A percentile compares a stretch with the other conserved stretches of the same genome.
These are phyloP conservation scores for Apiotrichum sp. DNA, from an alignment of 1,284 basidiomycete species.

Conservation along the genomic window DNA sequence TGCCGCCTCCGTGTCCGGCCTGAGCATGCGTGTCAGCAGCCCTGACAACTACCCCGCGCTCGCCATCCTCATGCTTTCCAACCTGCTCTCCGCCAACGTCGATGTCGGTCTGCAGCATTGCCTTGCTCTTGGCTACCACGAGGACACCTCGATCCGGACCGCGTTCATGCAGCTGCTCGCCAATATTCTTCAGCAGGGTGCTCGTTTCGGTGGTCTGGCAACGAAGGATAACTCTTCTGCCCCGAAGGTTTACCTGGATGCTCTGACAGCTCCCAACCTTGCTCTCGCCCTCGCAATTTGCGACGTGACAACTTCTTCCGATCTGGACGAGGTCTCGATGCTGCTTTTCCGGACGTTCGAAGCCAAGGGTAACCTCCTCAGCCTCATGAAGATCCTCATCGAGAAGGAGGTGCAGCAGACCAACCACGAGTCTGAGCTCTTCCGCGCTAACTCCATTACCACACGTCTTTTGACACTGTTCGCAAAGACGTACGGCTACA, in stretches of 20 bases:
- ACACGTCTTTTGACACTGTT: constrained; percentile 78
- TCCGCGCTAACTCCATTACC: constrained; percentile 79
- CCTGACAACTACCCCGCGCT: constrained; percentile 20
- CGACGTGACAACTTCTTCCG: constrained; percentile 68
- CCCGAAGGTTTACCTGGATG: constrained; percentile 30
- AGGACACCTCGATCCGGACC: constrained; percentile 63
- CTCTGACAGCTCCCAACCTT: constrained; percentile 32
- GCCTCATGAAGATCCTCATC: constrained; percentile 72
- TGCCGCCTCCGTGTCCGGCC: constrained; percentile 14
- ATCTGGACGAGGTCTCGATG: constrained; percentile 71
- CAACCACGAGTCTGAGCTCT: constrained; percentile 68
- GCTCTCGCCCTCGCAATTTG: constrained; percentile 72
- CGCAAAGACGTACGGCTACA: constrained; percentile 78
- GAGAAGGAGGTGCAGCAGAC: constrained; percentile 74
- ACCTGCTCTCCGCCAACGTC: constrained; percentile 76
- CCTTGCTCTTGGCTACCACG: constrained; percentile 70
- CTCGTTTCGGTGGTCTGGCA: constrained; percentile 42
- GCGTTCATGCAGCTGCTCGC: constrained; percentile 87
- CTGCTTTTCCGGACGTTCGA: constrained; percentile 84
- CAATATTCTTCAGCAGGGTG: constrained; percentile 72
- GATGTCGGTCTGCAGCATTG: constrained; percentile 86
- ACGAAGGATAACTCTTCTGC: constrained; percentile 20
- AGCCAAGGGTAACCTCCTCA: constrained; percentile 61
- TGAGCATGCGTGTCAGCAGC: constrained; percentile 11
- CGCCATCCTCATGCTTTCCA: constrained; percentile 64